phyloP scores from a whole-genome alignment of 352 stramenopile species.

The Phytopythium delawarense region DNA sequence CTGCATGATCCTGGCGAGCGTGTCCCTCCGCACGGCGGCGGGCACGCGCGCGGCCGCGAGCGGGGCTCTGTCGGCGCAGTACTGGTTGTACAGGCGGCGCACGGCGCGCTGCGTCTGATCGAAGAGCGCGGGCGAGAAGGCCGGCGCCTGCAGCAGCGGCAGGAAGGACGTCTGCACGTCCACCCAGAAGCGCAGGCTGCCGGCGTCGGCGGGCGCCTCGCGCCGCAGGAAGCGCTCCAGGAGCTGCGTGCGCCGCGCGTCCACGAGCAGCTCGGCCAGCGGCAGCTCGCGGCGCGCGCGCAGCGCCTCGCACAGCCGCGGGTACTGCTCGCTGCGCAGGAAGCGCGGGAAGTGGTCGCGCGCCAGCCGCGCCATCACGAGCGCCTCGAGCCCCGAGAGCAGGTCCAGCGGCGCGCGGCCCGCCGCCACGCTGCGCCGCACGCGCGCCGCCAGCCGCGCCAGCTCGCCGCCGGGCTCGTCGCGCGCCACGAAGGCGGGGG shows the following conservation, averaged over 20 bases:
- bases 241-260: slow-evolving; percentile 46
- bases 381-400: slow-evolving; percentile 54
- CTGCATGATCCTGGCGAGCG: slow-evolving; percentile 60
- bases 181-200: slow-evolving; percentile 71
- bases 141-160: slow-evolving; percentile 52
- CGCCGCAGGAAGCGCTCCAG: slow-evolving; percentile 47
- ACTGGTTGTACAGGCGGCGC: slow-evolving; percentile 62
- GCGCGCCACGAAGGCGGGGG: slow-evolving; percentile 12
- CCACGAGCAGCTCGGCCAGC: slow-evolving; percentile 61
- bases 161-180: slow-evolving; percentile 71
- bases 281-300: slow-evolving; percentile 49
- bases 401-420: slow-evolving; percentile 43
- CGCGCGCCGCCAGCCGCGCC: slow-evolving; percentile 21
- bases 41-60: slow-evolving; percentile 31
- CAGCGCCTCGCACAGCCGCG: slow-evolving; percentile 46
- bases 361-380: slow-evolving; percentile 42
- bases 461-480: slow-evolving; percentile 18
- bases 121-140: slow-evolving; percentile 69
- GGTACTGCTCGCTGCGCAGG: slow-evolving; percentile 37
- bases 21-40: slow-evolving; percentile 50
- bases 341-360: slow-evolving; percentile 53
- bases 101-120: slow-evolving; percentile 67
- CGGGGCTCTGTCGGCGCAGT: slow-evolving; percentile 35
- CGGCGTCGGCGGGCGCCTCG: slow-evolving; percentile 21
- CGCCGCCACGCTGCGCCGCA: slow-evolving; percentile 23